These are phyloP conservation scores for Excoecaria cochinchinensis DNA, from an alignment of 345 rosid species.

Conservation along the genomic window DNA sequence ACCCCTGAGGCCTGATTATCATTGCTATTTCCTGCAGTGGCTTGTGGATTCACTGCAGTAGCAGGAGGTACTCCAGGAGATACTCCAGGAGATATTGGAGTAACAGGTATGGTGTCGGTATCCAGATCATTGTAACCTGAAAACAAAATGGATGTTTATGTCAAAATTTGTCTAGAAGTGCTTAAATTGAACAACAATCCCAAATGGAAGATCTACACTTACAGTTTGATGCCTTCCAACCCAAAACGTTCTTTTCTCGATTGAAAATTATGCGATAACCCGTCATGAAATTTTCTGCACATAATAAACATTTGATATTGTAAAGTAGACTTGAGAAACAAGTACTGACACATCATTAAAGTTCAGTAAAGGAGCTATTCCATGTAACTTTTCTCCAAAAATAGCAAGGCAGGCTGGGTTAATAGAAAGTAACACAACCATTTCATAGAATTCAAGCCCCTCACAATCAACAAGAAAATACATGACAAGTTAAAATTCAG, in stretches of 20 bases:
- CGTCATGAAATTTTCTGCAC: slow-evolving; percentile 82
- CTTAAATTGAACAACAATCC: not conserved
- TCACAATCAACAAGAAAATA: not conserved
- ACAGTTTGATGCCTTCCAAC: slow-evolving; percentile 76
- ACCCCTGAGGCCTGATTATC: slow-evolving; percentile 19
- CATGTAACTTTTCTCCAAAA: not conserved
- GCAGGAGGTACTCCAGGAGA: slow-evolving; percentile 50
- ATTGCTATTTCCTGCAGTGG: slow-evolving; percentile 37
- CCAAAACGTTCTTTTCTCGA: slow-evolving; percentile 59
- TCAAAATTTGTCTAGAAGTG: not conserved
- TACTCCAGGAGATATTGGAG: slow-evolving; percentile 35
- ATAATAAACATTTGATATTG: not conserved
- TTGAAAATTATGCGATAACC: slow-evolving; percentile 67
- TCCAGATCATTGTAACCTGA: slow-evolving; percentile 42
- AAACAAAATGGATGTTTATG: not conserved
- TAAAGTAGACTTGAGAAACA: slow-evolving; percentile 1
- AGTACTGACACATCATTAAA: not conserved
- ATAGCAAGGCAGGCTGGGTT: not conserved
- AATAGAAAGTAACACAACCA: not conserved
- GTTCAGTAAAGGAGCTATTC: not conserved
- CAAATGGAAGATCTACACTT: slow-evolving; percentile 27
- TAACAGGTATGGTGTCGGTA: slow-evolving; percentile 36
- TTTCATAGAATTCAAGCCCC: not conserved
- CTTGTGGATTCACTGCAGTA: slow-evolving; percentile 59
- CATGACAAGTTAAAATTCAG: not conserved